Evolutionary conservation across 176 grass and related monocot genomes (phyloP).

Genomic region (Phoenix dactylifera): DNA sequence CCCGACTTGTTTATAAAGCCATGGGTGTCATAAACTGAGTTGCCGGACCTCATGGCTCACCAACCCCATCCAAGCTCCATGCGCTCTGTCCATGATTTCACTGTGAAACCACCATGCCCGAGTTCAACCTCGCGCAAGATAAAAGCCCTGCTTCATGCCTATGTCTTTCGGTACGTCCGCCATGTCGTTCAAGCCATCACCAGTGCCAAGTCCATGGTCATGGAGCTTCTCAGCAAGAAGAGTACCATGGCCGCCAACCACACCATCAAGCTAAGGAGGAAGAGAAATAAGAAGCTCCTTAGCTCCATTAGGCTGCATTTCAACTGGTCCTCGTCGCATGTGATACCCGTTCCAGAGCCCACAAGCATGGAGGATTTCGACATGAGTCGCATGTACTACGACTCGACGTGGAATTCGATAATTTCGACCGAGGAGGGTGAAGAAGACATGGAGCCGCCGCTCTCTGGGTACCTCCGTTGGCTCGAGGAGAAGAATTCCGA

Average conservation of each 20-base stretch:
- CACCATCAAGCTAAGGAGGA: conserved; percentile 10
- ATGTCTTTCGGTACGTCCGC: neutral
- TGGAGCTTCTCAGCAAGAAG: conserved; percentile 1
- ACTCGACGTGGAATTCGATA: conserved; percentile 18
- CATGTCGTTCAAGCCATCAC: conserved; percentile 1
- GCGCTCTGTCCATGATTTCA: too few species aligned
- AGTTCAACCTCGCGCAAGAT: neutral
- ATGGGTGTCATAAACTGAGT: too few species aligned
- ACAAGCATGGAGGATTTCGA: neutral
- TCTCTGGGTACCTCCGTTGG: conserved; percentile 20
- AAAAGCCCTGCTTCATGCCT: neutral
- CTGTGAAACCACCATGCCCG: neutral
- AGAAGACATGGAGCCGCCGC: neutral
- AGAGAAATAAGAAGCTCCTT: conserved; percentile 11
- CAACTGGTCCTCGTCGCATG: conserved; percentile 16
- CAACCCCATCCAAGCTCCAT: too few species aligned
- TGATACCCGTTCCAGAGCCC: conserved; percentile 7
- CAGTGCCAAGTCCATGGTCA: conserved; percentile 1
- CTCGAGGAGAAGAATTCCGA: conserved; percentile 25
- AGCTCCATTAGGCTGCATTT: conserved; percentile 10
- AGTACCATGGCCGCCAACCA: neutral
- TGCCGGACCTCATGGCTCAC: too few species aligned
- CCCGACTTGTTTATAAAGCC: too few species aligned
- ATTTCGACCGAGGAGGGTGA: conserved; percentile 2
- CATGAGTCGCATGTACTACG: conserved; percentile 16